Base-by-base conservation (phyloP, 768 basidiomycete species). In the Serendipita indica region DNA sequence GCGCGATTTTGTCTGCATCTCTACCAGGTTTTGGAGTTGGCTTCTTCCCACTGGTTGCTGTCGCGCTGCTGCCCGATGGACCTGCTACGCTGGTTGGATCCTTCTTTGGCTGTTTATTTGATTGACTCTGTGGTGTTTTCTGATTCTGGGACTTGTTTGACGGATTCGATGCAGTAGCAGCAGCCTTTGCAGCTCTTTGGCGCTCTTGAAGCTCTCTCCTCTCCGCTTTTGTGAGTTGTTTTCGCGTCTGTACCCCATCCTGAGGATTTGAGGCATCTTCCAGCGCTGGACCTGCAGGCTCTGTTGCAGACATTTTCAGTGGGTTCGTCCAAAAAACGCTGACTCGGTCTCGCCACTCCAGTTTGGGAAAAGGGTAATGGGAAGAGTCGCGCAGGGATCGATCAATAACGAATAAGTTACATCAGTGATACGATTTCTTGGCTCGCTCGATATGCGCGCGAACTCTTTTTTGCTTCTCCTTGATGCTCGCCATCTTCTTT, bases 391-490 rank as follows among this genome's bases (percentile, higher is more conserved):
- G n/a, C n/a, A n/a, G n/a, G n/a, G n/a, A n/a, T n/a, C n/a, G n/a
- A n/a, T n/a, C n/a, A n/a, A n/a, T n/a, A n/a, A n/a, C n/a, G n/a
- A n/a, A n/a, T n/a, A n/a, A n/a, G n/a, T n/a, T n/a, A n/a, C n/a
- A n/a, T n/a, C n/a, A 63, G 25, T 63, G 49, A 39, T 63, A 41
- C n/a, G 68, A 58, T 54, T 77, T 88, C 71, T 86, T 89, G 33
- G 78, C 74, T 62, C 74, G 77, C 4, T 84, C 79, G 52, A 88
- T 86, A 68, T 89, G 88, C 60, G 80, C 81, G 57, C 87, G 72
- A 64, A 89, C 66, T 68, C 80, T 83, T 64, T 77, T 81, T 69
- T 91, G 89, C 69, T 90, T 91, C 61, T 90, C 84, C 63, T 81
- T 75, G 65, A 91, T 69, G 58, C 57, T 32, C 37, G 82, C 82